phyloP scores from a whole-genome alignment of 441 rosid species.

The Heliophila coronopifolia region DNA sequence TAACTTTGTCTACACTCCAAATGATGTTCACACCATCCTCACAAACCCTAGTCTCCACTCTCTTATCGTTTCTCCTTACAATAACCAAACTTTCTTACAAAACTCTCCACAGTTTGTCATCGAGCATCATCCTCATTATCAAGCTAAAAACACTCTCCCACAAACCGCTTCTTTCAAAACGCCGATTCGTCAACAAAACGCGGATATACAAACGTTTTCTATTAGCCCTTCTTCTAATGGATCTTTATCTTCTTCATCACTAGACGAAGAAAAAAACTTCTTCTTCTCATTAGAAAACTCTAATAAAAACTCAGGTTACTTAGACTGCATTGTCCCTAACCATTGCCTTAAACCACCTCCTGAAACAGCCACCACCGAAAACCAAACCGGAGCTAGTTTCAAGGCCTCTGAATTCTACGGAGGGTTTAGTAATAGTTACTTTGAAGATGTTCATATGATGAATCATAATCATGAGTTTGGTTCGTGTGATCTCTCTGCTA shows the following conservation, averaged over 20 bases:
- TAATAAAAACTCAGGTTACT: slow-evolving; percentile 65
- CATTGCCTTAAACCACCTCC: slow-evolving; percentile 76
- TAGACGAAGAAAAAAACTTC: slow-evolving; percentile 41
- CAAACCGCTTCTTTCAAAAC: slow-evolving; percentile 30
- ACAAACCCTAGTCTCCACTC: slow-evolving; percentile 36
- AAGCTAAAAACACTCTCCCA: slow-evolving; percentile 21
- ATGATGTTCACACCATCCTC: slow-evolving; percentile 33
- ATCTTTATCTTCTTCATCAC: slow-evolving; percentile 32
- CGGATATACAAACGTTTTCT: slow-evolving; percentile 28
- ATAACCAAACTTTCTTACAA: slow-evolving; percentile 41
- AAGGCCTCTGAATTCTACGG: slow-evolving; percentile 21
- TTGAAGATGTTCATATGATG: slow-evolving; percentile 21
- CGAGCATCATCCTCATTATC: slow-evolving; percentile 32
- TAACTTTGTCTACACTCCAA: slow-evolving; percentile 54
- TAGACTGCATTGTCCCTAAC: slow-evolving; percentile 84
- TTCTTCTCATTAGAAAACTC: slow-evolving; percentile 37
- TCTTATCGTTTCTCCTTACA: slow-evolving; percentile 41
- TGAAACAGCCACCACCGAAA: slow-evolving; percentile 16
- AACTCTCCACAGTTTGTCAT: slow-evolving; percentile 37
- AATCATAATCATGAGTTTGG: slow-evolving; percentile 31
- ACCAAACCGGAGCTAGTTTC: slow-evolving; percentile 15
- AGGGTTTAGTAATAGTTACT: slow-evolving; percentile 23
- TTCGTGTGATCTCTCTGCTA: slow-evolving; percentile 50
- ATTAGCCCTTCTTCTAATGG: slow-evolving; percentile 28
- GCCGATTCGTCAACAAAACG: slow-evolving; percentile 20